Percentiles rank a stretch among this genome's conserved stretches.
phyloP scores from a whole-genome alignment of 257 asterid species.

The Solanum sitiens region DNA sequence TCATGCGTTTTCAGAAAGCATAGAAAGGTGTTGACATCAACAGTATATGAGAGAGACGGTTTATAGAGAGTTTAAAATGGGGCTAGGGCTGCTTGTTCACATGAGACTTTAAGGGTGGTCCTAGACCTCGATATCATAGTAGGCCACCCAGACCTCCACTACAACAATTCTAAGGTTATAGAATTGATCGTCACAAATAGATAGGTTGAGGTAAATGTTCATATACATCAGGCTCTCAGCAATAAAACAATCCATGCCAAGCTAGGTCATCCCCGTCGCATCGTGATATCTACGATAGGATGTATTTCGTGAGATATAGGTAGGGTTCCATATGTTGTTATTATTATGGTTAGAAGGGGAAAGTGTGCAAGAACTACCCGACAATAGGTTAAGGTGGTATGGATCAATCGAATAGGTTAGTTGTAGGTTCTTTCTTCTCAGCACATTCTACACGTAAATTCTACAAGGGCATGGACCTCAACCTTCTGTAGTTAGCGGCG shows the following conservation, averaged over 20 bases:
- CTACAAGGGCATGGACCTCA: not conserved
- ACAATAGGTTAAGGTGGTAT: not conserved
- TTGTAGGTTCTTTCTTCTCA: not conserved
- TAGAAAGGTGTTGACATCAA: too few relatives aligned
- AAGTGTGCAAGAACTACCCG: not conserved
- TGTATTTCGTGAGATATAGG: too few relatives aligned
- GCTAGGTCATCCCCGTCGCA: not conserved
- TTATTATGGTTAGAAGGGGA: not conserved
- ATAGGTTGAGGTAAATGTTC: not conserved
- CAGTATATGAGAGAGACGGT: too few relatives aligned
- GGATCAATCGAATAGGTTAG: not conserved
- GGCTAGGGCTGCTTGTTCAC: too few relatives aligned
- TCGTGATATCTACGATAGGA: accelerated
- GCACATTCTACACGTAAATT: too few relatives aligned
- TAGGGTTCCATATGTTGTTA: not conserved
- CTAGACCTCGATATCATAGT: too few relatives aligned
- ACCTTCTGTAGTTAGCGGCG: accelerated
- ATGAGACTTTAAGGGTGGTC: too few relatives aligned
- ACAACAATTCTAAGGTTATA: too few relatives aligned
- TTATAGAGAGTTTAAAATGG: too few relatives aligned
- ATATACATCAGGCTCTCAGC: not conserved
- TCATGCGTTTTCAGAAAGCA: too few relatives aligned
- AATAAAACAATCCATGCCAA: not conserved
- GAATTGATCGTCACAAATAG: accelerated
- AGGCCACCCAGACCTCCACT: too few relatives aligned